Percentiles rank a stretch among this genome's conserved stretches.
Conservation (phyloP, 208 protist species). For the Wallacemonas rigidus region DNA sequence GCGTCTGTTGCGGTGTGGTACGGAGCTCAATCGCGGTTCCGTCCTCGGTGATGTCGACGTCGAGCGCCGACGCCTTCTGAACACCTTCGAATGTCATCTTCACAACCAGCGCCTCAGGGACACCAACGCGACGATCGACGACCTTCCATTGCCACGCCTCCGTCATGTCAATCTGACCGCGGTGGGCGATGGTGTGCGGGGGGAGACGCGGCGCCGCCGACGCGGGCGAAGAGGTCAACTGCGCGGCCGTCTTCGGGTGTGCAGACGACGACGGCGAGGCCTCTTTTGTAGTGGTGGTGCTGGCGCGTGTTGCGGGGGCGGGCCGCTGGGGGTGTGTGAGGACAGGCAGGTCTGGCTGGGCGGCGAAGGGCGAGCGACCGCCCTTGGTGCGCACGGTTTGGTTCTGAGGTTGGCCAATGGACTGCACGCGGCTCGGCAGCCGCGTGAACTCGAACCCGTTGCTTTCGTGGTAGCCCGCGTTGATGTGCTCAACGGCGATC, state of each 20-base stretch:
- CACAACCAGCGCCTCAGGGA: slow-evolving; percentile 81
- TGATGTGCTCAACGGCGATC: slow-evolving; percentile 93
- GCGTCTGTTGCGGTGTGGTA: slow-evolving; percentile 36
- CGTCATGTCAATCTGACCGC: slow-evolving; percentile 72
- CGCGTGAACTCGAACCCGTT: slow-evolving; percentile 79
- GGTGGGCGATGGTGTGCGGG: slow-evolving; percentile 69
- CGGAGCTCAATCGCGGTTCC: slow-evolving; percentile 52
- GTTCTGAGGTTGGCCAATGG: slow-evolving; percentile 79
- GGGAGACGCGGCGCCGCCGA: slow-evolving; percentile 35
- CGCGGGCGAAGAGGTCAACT: too few relatives aligned
- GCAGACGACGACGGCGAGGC: too few relatives aligned
- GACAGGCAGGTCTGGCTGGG: slow-evolving; percentile 41
- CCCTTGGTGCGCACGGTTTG: slow-evolving; percentile 72
- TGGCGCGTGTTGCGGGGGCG: neutral
- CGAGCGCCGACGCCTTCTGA: slow-evolving; percentile 49
- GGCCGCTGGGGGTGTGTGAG: slow-evolving; percentile 29
- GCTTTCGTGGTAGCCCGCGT: slow-evolving; percentile 76
- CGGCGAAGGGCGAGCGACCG: slow-evolving; percentile 54
- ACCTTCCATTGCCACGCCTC: slow-evolving; percentile 85
- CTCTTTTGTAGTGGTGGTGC: neutral
- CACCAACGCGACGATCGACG: slow-evolving; percentile 69
- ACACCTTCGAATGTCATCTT: slow-evolving; percentile 70
- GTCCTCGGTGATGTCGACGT: slow-evolving; percentile 63
- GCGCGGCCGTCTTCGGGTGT: neutral
- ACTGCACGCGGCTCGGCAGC: slow-evolving; percentile 45